These are phyloP conservation scores for Mortierella sp. DNA, from an alignment of 371 early-diverging fungal genomes.

Conservation along the genomic window DNA sequence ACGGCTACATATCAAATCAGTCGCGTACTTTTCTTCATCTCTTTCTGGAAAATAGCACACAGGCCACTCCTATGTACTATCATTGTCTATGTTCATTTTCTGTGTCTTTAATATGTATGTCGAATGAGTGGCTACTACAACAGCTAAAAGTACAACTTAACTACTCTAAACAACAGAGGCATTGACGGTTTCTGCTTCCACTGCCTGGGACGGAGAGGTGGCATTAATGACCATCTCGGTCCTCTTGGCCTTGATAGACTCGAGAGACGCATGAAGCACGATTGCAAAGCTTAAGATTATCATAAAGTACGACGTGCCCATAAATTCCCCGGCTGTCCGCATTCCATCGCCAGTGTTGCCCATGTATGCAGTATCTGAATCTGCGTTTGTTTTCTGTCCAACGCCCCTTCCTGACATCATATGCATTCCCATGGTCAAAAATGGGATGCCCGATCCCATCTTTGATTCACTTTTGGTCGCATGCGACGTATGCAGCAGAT, in stretches of 20 bases:
- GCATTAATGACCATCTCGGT: slow-evolving; percentile 64
- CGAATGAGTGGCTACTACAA: neutral
- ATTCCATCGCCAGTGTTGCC: slow-evolving; percentile 18
- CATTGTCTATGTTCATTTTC: too few species aligned
- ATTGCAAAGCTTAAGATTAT: slow-evolving; percentile 72
- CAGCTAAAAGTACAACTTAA: neutral
- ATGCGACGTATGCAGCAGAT: slow-evolving; percentile 75
- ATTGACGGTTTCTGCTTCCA: neutral
- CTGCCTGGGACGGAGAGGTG: slow-evolving; percentile 5
- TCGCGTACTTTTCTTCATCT: too few species aligned
- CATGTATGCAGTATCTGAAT: slow-evolving; percentile 50
- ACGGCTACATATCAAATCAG: too few species aligned
- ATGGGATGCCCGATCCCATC: slow-evolving; percentile 74
- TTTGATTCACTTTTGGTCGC: slow-evolving; percentile 74
- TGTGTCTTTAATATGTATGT: too few species aligned
- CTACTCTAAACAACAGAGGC: slow-evolving; percentile 3
- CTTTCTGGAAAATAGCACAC: too few species aligned
- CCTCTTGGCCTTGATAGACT: slow-evolving; percentile 65
- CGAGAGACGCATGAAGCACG: slow-evolving; percentile 65
- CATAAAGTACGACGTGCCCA: slow-evolving; percentile 59
- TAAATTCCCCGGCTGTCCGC: slow-evolving; percentile 19
- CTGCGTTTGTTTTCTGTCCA: slow-evolving; percentile 22
- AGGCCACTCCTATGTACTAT: too few species aligned
- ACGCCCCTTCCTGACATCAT: slow-evolving; percentile 39
- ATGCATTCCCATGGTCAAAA: slow-evolving; percentile 62